Evolutionary conservation across 1,284 basidiomycete species (phyloP).

Genomic region (Fomitopsis schrenkii): DNA sequence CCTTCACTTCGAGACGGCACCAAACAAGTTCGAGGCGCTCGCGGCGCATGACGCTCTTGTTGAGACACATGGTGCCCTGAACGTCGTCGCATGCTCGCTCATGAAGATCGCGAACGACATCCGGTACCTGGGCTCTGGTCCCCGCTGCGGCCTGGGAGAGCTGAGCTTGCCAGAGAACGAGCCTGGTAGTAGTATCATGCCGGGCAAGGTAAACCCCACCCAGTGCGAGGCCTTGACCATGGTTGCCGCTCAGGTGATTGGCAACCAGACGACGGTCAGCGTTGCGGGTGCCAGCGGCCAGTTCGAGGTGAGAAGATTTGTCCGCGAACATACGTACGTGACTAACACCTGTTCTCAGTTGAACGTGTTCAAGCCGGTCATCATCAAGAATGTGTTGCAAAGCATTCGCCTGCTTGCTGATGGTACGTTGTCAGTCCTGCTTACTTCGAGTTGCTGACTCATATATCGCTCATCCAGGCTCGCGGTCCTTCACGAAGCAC

Average conservation of each 20-base stretch:
- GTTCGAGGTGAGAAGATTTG: slow-evolving; percentile 72
- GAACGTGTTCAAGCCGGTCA: slow-evolving; percentile 99
- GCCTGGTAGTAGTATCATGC: slow-evolving; percentile 99
- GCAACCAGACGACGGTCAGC: slow-evolving; percentile 93
- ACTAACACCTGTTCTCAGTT: slow-evolving; percentile 44
- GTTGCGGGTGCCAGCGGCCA: slow-evolving; percentile 95
- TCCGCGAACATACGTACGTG: neutral
- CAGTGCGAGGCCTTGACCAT: slow-evolving; percentile 99
- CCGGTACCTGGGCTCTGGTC: slow-evolving; percentile 95
- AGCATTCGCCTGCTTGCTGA: slow-evolving; percentile 93
- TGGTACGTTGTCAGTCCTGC: slow-evolving; percentile 43
- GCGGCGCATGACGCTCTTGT: slow-evolving; percentile 97
- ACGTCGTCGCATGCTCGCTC: slow-evolving; percentile 90
- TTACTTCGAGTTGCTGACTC: neutral
- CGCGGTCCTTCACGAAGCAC: slow-evolving; percentile 93
- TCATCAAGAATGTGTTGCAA: slow-evolving; percentile 97
- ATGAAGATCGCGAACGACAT: slow-evolving; percentile 99
- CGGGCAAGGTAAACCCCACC: slow-evolving; percentile 99
- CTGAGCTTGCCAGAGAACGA: slow-evolving; percentile 96
- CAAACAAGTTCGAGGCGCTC: slow-evolving; percentile 99
- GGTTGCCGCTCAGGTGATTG: slow-evolving; percentile 98
- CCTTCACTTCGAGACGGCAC: slow-evolving; percentile 90
- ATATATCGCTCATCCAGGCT: slow-evolving; percentile 39
- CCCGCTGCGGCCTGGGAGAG: slow-evolving; percentile 96
- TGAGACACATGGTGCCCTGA: slow-evolving; percentile 95